A percentile compares a stretch with the other conserved stretches of the same genome.
Conservation (phyloP, 495 filamentous ascomycete genomes). For the Penicillium crystallinum region DNA sequence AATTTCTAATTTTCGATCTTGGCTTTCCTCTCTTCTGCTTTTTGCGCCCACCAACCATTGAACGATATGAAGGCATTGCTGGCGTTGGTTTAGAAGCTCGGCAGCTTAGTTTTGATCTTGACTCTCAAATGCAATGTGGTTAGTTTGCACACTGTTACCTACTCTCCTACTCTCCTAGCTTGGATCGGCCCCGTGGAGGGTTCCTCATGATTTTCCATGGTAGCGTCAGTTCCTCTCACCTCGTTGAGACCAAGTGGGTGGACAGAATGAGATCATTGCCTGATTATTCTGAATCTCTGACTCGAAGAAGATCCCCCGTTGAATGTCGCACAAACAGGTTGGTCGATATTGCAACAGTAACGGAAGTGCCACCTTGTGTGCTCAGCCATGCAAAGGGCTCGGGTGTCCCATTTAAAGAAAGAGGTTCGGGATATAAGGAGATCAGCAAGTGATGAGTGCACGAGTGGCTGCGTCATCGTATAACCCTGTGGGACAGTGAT, state of each 20-base stretch:
- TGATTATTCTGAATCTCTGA: background rate
- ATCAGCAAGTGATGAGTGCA: background rate
- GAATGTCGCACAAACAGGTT: conserved; percentile 14
- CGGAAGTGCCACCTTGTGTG: conserved; percentile 1
- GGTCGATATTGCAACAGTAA: conserved; percentile 23
- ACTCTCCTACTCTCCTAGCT: background rate
- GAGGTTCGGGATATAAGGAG: background rate
- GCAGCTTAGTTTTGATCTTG: background rate
- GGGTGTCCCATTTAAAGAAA: background rate
- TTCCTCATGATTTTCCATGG: background rate
- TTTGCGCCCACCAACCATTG: conserved; percentile 3
- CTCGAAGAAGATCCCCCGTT: conserved; percentile 7
- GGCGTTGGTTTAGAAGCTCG: conserved; percentile 29
- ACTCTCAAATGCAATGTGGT: conserved; percentile 2
- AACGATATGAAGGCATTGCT: conserved; percentile 21
- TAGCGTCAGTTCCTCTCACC: background rate
- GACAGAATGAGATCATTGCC: background rate
- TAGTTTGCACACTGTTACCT: background rate
- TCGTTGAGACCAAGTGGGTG: background rate
- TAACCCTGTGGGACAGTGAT: background rate
- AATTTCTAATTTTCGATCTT: background rate
- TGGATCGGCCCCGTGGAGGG: background rate
- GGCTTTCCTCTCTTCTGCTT: background rate
- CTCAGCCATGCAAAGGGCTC: background rate
- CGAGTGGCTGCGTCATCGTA: background rate